Evolutionary conservation across 31 red algal species (phyloP), one percentile per base, ranked within the genome.

Genomic region (Odonthalia washingtoniensis): DNA sequence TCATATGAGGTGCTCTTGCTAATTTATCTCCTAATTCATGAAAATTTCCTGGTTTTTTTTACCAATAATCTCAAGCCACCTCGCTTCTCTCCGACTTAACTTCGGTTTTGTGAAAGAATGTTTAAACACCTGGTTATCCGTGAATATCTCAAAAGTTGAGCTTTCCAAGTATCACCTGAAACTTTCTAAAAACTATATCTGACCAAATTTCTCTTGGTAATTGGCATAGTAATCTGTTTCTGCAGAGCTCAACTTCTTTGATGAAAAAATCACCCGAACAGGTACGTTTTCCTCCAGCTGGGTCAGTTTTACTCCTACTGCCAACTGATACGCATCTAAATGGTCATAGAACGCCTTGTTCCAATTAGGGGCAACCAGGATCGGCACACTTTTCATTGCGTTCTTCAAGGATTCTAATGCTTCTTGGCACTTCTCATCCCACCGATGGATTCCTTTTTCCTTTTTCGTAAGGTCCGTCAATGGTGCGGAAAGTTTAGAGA

Each of bases 391-490:
- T 46, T 24, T 80, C n/a, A 89, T 68, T 3, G 75, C 0, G 17
- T 70, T 70, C 42, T 80, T 70, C 6, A 80, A 36, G 9, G 41
- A 32, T 40, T 43, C 57, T 26, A 70, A 89, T 31, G 60, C 86
- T 70, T 21, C 0, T 35, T 80, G 34, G 63, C 0, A 79, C 42
- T 70, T 60, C 14, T 62, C 27, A 70, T 70, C 60, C 75, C 75
- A 80, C 44, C 72, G 39, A 16, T 70, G 36, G 36, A 89, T 68
- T 27, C 0, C 57, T 26, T 34, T 12, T 17, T 45, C 78, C 31
- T 84, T 84, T 42, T 84, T 76, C 5, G 68, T 83, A 12, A 91
- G 64, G 38, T 77, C 18, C 0, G 80, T 91, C n/a, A 78, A 45
- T 64, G 80, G 88, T 21, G 78, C 88, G 21, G 53, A 67, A 66